Evolutionary conservation across 345 rosid genomes (phyloP).

Genomic region (Sapria himalayana): DNA sequence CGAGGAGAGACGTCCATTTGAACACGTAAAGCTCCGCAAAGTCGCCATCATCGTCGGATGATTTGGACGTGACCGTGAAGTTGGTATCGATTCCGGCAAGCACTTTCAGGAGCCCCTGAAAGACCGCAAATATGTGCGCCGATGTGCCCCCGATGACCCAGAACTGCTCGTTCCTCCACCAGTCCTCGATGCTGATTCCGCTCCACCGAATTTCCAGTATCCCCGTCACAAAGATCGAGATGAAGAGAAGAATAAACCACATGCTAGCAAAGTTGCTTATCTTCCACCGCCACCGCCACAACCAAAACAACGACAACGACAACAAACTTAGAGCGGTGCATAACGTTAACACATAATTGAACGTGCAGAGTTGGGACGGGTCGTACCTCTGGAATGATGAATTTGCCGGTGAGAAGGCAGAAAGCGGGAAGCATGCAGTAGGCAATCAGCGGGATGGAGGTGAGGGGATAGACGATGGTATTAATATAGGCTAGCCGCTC

Average conservation of each 20-base stretch:
- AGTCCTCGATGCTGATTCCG: constrained; percentile 12
- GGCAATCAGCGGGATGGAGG: constrained; percentile 12
- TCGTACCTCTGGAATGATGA: constrained; percentile 11
- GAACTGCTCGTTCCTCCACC: constrained; percentile 15
- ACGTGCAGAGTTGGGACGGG: no score
- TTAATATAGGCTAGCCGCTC: constrained; percentile 16
- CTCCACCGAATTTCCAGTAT: constrained; percentile 14
- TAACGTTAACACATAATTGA: no score
- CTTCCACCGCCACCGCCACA: no score
- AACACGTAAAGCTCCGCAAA: constrained; percentile 11
- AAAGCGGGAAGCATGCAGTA: constrained; percentile 12
- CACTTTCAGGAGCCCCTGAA: constrained; percentile 10
- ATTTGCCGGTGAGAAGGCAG: constrained; percentile 13
- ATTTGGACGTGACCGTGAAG: constrained; percentile 12
- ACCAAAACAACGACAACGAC: background rate
- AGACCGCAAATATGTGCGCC: constrained; percentile 11
- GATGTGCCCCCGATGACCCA: constrained; percentile 11
- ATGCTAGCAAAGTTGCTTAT: constrained; percentile 10
- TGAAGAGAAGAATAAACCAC: constrained; percentile 12
- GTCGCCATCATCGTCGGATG: constrained; percentile 8
- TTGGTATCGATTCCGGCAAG: constrained; percentile 11
- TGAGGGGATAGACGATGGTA: constrained; percentile 11
- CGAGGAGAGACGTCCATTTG: constrained; percentile 12
- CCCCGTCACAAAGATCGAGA: constrained; percentile 8
- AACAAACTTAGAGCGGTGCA: no score